A percentile compares a stretch with the other conserved stretches of the same genome.
Evolutionary conservation across 2,329 filamentous ascomycete genomes (phyloP).

Genomic region (Exophiala oligosperma): DNA sequence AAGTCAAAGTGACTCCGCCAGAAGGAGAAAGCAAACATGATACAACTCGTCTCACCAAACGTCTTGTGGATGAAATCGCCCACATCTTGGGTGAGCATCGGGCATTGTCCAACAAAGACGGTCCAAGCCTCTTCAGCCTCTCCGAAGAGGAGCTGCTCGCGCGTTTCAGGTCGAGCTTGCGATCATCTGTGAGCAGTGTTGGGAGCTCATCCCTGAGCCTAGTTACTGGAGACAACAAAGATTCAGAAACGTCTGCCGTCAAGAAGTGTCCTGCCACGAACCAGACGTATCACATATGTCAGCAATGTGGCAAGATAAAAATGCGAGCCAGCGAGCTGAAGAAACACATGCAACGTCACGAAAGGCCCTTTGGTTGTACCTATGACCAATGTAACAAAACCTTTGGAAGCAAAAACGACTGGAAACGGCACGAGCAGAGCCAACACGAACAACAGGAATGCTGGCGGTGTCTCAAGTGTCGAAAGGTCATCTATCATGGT

Average conservation of each 20-base stretch:
- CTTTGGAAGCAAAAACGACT: conserved; percentile 94
- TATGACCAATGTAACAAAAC: conserved; percentile 65
- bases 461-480: conserved; percentile 62
- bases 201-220: conserved; percentile 9
- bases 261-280: conserved; percentile 4
- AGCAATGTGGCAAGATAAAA: conserved; percentile 20
- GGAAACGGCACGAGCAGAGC: conserved; percentile 84
- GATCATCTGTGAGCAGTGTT: conserved; percentile 7
- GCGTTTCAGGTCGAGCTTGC: conserved; percentile 10
- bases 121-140: neutral
- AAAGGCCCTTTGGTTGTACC: conserved; percentile 80
- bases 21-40: neutral
- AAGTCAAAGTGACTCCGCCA: conserved; percentile 9
- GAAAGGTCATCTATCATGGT: conserved; percentile 11
- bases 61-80: conserved; percentile 18
- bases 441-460: conserved; percentile 72
- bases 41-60: conserved; percentile 3
- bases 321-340: conserved; percentile 45
- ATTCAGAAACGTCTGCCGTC: neutral
- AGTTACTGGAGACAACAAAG: neutral
- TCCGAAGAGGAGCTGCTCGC: conserved; percentile 15
- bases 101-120: neutral
- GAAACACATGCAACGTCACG: conserved; percentile 82
- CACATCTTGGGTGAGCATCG: conserved; percentile 11
- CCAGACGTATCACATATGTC: conserved; percentile 10